Evolutionary conservation across 1,284 basidiomycete genomes (phyloP).

Genomic region (Heterobasidion annosum): DNA sequence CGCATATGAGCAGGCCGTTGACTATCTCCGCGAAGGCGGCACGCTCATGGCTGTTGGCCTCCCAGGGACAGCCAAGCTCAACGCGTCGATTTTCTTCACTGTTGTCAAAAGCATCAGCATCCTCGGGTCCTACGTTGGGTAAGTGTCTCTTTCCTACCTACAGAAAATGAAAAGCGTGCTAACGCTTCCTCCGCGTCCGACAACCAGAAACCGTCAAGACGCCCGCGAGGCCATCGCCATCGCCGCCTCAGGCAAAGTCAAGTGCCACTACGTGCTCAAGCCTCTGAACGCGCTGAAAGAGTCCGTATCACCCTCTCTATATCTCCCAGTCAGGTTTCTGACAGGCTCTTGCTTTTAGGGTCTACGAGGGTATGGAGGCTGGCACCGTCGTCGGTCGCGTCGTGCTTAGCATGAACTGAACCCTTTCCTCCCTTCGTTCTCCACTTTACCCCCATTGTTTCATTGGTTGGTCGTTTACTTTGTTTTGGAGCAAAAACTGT

Average conservation of each 20-base stretch:
- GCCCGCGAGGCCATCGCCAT: constrained; percentile 65
- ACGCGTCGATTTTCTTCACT: constrained; percentile 69
- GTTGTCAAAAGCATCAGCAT: constrained; percentile 61
- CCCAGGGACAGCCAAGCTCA: constrained; percentile 48
- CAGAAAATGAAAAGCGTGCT: background rate
- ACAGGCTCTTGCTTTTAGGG: constrained; percentile 16
- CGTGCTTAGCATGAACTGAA: constrained; percentile 37
- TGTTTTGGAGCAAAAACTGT: no score
- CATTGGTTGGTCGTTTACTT: background rate
- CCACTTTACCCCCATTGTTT: background rate
- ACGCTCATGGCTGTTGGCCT: constrained; percentile 70
- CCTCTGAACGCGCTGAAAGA: constrained; percentile 39
- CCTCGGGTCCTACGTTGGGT: constrained; percentile 64
- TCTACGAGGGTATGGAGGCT: constrained; percentile 45
- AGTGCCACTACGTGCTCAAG: constrained; percentile 41
- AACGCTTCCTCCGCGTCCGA: background rate
- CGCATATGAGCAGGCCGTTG: constrained; percentile 65
- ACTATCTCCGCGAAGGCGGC: constrained; percentile 57
- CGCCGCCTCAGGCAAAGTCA: constrained; percentile 61
- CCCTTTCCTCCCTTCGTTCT: background rate
- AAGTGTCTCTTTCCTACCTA: background rate
- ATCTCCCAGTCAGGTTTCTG: background rate
- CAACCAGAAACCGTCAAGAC: constrained; percentile 53
- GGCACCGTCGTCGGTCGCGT: constrained; percentile 52
- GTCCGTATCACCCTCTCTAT: constrained; percentile 23